phyloP scores from a whole-genome alignment of 768 basidiomycete species.

The Symmetrospora coprosmae region DNA sequence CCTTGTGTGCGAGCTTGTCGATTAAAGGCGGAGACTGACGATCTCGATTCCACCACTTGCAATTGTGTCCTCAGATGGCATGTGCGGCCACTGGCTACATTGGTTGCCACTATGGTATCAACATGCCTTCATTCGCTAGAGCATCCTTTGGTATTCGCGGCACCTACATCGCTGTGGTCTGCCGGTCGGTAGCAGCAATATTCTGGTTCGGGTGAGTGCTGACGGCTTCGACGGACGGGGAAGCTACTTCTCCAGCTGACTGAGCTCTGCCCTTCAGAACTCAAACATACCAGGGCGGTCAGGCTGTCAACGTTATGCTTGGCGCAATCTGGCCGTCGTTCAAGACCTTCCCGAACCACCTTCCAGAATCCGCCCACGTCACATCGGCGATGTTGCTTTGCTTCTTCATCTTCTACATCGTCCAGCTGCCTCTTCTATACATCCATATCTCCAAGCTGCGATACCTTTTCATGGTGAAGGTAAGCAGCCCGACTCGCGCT shows the following conservation, averaged over 20 bases:
- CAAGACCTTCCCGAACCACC: slow-evolving; percentile 30
- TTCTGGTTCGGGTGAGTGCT: slow-evolving; percentile 21
- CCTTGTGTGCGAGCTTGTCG: too few relatives aligned
- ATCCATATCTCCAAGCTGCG: slow-evolving; percentile 30
- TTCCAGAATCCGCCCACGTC: slow-evolving; percentile 30
- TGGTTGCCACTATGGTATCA: slow-evolving; percentile 26
- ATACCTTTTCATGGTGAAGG: slow-evolving; percentile 28
- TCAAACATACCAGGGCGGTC: slow-evolving; percentile 29
- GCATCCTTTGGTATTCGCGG: slow-evolving; percentile 27
- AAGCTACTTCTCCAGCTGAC: background rate
- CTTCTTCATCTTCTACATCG: slow-evolving; percentile 17
- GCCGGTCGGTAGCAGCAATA: slow-evolving; percentile 13
- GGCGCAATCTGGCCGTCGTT: slow-evolving; percentile 30
- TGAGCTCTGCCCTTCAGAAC: too few relatives aligned
- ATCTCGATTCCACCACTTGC: too few relatives aligned
- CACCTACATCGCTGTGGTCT: slow-evolving; percentile 19
- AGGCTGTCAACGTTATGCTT: slow-evolving; percentile 24
- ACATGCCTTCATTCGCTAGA: slow-evolving; percentile 17
- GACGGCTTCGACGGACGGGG: background rate
- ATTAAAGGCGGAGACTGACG: too few relatives aligned
- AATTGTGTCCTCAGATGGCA: background rate
- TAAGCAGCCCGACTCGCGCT: background rate
- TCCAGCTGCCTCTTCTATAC: slow-evolving; percentile 27
- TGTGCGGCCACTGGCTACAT: slow-evolving; percentile 19
- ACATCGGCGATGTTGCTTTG: slow-evolving; percentile 25